Percentiles rank a stretch among this genome's conserved stretches.
Evolutionary conservation across 2,329 filamentous ascomycete genomes (phyloP).

Genomic region (Aspergillus pseudoterreus): DNA sequence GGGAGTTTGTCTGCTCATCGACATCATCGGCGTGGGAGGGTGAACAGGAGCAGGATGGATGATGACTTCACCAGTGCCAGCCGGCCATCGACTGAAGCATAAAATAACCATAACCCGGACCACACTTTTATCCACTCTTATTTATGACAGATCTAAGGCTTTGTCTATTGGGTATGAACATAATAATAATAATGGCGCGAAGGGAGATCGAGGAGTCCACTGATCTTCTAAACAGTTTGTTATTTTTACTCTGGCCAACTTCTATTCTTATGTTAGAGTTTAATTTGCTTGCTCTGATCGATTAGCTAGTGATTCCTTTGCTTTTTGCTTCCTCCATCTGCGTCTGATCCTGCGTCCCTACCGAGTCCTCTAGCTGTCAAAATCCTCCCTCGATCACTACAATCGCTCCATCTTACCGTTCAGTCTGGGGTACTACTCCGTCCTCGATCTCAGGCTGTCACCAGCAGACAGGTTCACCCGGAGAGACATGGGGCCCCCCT

Average conservation of each 20-base stretch:
- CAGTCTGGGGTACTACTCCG: background rate
- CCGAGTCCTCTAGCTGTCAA: too few relatives aligned
- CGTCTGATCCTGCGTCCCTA: too few relatives aligned
- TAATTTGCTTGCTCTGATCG: too few relatives aligned
- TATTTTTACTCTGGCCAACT: background rate
- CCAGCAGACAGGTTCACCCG: background rate
- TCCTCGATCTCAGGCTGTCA: too few relatives aligned
- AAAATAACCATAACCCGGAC: background rate
- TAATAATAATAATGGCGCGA: too few relatives aligned
- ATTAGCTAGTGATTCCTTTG: too few relatives aligned
- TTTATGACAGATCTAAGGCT: too few relatives aligned
- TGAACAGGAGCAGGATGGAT: background rate
- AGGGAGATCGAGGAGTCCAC: background rate
- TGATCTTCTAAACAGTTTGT: background rate
- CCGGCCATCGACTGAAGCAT: background rate
- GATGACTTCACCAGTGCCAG: background rate
- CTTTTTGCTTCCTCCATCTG: too few relatives aligned
- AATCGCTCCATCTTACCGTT: background rate
- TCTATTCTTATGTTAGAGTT: too few relatives aligned
- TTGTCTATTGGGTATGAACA: too few relatives aligned
- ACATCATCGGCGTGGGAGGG: background rate
- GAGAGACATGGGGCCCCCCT: background rate
- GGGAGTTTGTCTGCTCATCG: background rate
- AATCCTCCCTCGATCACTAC: too few relatives aligned
- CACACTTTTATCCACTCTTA: background rate